Evolutionary conservation across 2,329 filamentous ascomycete genomes (phyloP).

Genomic region (Zymoseptoria brevis): DNA sequence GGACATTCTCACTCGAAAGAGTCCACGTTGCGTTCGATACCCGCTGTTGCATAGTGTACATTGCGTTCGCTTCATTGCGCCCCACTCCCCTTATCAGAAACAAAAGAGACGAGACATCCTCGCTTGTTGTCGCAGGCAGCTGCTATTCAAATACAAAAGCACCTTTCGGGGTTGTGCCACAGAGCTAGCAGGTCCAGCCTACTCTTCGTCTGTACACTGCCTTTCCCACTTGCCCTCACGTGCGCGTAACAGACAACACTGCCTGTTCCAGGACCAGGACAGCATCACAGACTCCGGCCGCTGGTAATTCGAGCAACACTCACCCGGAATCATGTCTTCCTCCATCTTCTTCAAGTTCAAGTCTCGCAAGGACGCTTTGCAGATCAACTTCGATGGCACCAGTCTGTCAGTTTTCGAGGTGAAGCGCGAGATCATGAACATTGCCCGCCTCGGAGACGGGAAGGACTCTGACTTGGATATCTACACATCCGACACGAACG

Average conservation of each 20-base stretch:
- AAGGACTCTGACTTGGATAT: slow-evolving; percentile 94
- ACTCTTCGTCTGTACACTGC: slow-evolving; percentile 23
- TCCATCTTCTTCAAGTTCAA: slow-evolving; percentile 99
- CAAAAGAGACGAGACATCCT: slow-evolving; percentile 6
- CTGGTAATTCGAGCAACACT: neutral
- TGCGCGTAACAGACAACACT: slow-evolving; percentile 9
- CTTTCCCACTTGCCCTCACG: slow-evolving; percentile 10
- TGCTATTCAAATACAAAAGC: slow-evolving; percentile 25
- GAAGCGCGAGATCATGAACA: slow-evolving; percentile 95
- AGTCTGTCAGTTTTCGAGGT: slow-evolving; percentile 97
- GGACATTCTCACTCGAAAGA: neutral
- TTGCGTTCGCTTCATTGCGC: slow-evolving; percentile 11
- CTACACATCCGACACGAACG: slow-evolving; percentile 82
- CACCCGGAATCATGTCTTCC: slow-evolving; percentile 64
- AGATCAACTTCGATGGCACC: slow-evolving; percentile 94
- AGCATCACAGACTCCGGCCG: neutral
- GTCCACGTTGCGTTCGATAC: neutral
- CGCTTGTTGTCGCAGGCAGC: slow-evolving; percentile 22
- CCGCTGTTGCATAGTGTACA: slow-evolving; percentile 11
- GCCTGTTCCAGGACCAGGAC: slow-evolving; percentile 5
- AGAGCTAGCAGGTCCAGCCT: slow-evolving; percentile 18
- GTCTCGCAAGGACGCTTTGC: slow-evolving; percentile 89
- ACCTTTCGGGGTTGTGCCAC: slow-evolving; percentile 22
- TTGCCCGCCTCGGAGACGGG: slow-evolving; percentile 88
- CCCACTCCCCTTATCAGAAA: slow-evolving; percentile 10